Evolutionary conservation across 208 protist species (phyloP).

Genomic region (Wallacemonas sp.): DNA sequence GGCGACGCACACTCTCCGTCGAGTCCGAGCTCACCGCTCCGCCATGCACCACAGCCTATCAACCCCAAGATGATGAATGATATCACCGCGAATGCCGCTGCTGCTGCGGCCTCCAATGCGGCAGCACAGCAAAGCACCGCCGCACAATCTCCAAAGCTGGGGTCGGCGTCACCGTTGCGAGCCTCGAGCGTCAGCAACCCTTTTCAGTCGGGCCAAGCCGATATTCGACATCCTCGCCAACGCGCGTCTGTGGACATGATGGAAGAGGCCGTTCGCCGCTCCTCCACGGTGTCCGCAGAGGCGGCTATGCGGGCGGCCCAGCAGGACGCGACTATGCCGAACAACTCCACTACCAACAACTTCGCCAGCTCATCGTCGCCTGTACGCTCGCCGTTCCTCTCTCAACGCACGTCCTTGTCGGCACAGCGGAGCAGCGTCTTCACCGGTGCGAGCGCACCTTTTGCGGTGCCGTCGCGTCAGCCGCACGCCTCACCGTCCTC

Average conservation of each 20-base stretch:
- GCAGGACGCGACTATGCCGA: too few relatives aligned
- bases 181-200: conserved; percentile 2
- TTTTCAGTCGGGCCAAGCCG: background rate
- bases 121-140: background rate
- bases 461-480: too few relatives aligned
- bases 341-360: too few relatives aligned
- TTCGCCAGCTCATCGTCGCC: background rate
- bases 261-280: conserved; percentile 13
- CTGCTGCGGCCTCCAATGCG: background rate
- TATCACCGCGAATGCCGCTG: background rate
- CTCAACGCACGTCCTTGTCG: background rate
- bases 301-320: conserved; percentile 5
- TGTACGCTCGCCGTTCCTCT: background rate
- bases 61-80: conserved; percentile 11
- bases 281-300: conserved; percentile 8
- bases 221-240: conserved; percentile 1
- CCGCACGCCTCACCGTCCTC: background rate
- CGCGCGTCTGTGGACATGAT: conserved; percentile 15
- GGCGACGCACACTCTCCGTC: background rate
- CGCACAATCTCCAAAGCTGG: too few relatives aligned
- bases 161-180: background rate
- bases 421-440: too few relatives aligned
- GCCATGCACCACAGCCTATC: background rate
- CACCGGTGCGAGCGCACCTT: too few relatives aligned
- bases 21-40: background rate